Evolutionary conservation across 2,329 filamentous ascomycete species (phyloP).

Genomic region (Colletotrichum sp.): DNA sequence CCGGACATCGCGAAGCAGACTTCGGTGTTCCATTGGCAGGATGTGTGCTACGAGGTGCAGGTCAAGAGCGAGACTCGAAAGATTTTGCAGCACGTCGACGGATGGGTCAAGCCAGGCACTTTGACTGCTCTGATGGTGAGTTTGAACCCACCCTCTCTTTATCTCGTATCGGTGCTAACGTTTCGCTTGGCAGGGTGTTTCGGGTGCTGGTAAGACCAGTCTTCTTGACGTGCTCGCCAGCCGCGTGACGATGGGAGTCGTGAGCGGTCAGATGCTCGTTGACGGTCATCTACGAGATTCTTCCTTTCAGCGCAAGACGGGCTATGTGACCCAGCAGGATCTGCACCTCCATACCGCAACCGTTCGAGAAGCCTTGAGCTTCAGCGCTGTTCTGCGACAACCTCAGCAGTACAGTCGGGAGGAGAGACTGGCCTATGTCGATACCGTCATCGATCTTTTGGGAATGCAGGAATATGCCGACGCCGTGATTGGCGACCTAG

Average conservation of each 20-base stretch:
- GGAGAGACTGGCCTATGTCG: constrained; percentile 32
- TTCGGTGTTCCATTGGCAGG: constrained; percentile 70
- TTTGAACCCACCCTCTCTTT: constrained; percentile 61
- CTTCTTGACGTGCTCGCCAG: constrained; percentile 66
- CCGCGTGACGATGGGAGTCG: constrained; percentile 71
- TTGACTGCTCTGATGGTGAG: constrained; percentile 69
- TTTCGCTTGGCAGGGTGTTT: constrained; percentile 1
- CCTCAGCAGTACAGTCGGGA: constrained; percentile 56
- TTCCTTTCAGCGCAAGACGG: constrained; percentile 72
- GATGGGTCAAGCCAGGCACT: constrained; percentile 73
- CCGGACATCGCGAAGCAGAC: constrained; percentile 48
- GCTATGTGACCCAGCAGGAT: constrained; percentile 72
- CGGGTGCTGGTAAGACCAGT: constrained; percentile 49
- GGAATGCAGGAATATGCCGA: constrained; percentile 69
- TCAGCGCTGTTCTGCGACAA: constrained; percentile 72
- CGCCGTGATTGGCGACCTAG: constrained; percentile 71
- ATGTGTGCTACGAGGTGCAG: constrained; percentile 73
- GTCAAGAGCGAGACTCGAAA: constrained; percentile 66
- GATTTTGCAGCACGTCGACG: constrained; percentile 70
- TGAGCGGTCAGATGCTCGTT: constrained; percentile 70
- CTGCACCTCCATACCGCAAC: constrained; percentile 24
- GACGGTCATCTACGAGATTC: constrained; percentile 66
- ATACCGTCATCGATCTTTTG: constrained; percentile 32
- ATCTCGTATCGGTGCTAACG: background rate
- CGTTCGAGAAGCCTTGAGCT: constrained; percentile 70